Percentiles rank a stretch among this genome's conserved stretches.
Conservation (phyloP, 2,329 filamentous ascomycete genomes). For the Ilyonectria robusta region DNA sequence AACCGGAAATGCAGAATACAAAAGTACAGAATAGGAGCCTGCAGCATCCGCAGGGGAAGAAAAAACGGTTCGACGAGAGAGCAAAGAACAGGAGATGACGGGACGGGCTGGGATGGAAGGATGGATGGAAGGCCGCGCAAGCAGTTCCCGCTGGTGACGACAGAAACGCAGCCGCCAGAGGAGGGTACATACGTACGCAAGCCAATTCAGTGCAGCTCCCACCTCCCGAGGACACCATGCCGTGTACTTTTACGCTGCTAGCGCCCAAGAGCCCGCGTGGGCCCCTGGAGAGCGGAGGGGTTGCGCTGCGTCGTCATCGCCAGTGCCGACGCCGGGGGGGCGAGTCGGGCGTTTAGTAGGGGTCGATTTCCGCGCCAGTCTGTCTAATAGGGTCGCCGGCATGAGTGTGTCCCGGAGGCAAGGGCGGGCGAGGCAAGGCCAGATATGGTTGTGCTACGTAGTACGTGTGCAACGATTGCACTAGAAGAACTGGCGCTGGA, state of each 20-base stretch:
- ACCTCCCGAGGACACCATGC: neutral
- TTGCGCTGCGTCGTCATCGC: conserved; percentile 9
- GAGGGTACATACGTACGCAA: conserved; percentile 29
- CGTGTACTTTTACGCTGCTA: neutral
- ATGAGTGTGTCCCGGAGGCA: neutral
- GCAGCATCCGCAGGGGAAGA: conserved; percentile 7
- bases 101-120: conserved; percentile 22
- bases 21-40: conserved; percentile 7
- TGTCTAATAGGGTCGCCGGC: neutral
- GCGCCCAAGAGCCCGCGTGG: conserved; percentile 36
- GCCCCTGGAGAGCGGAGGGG: conserved; percentile 32
- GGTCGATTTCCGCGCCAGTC: neutral
- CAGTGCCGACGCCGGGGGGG: neutral
- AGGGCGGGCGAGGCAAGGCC: neutral
- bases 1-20: conserved; percentile 19
- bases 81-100: conserved; percentile 19
- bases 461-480: neutral
- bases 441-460: neutral
- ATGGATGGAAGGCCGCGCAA: conserved; percentile 31
- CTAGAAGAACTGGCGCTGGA: neutral
- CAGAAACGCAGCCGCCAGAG: conserved; percentile 23
- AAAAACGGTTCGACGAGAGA: conserved; percentile 10
- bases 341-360: neutral
- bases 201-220: neutral
- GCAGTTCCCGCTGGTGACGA: conserved; percentile 26